Percentiles rank a stretch among this genome's conserved stretches.
Evolutionary conservation across 2,329 filamentous ascomycete species (phyloP).

Genomic region (Cladorrhinum sp.): DNA sequence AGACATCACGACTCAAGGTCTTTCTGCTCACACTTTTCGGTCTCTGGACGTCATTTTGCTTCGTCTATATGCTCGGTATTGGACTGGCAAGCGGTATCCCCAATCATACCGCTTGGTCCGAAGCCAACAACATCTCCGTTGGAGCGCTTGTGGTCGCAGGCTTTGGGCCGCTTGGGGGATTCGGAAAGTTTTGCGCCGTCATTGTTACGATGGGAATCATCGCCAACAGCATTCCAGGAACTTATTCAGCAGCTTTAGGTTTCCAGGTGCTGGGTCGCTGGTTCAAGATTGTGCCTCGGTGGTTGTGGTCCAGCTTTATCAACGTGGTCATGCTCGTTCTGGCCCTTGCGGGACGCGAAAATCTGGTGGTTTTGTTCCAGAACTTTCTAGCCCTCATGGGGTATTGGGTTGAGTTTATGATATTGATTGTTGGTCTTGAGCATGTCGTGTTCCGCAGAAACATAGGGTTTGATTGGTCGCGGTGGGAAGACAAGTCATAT

Average conservation of each 20-base stretch:
- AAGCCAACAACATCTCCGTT: conserved; percentile 56
- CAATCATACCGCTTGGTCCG: conserved; percentile 50
- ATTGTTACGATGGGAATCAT: conserved; percentile 62
- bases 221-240: conserved; percentile 63
- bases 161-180: conserved; percentile 55
- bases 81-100: conserved; percentile 59
- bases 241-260: conserved; percentile 64
- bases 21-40: conserved; percentile 57
- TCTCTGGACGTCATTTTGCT: conserved; percentile 55
- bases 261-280: conserved; percentile 64
- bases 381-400: conserved; percentile 70
- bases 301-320: conserved; percentile 62
- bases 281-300: conserved; percentile 56
- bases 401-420: conserved; percentile 66
- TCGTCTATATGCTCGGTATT: conserved; percentile 60
- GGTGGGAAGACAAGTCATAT: conserved; percentile 7
- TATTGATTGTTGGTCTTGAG: conserved; percentile 60
- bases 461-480: conserved; percentile 48
- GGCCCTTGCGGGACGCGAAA: conserved; percentile 58
- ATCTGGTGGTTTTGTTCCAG: conserved; percentile 62
- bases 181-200: conserved; percentile 66
- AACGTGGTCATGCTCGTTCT: conserved; percentile 63
- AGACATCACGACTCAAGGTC: conserved; percentile 35
- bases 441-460: conserved; percentile 58
- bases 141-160: conserved; percentile 64